These are phyloP conservation scores for Fragilaria crotonensis DNA, from an alignment of 108 stramenopile genomes.

Conservation along the genomic window DNA sequence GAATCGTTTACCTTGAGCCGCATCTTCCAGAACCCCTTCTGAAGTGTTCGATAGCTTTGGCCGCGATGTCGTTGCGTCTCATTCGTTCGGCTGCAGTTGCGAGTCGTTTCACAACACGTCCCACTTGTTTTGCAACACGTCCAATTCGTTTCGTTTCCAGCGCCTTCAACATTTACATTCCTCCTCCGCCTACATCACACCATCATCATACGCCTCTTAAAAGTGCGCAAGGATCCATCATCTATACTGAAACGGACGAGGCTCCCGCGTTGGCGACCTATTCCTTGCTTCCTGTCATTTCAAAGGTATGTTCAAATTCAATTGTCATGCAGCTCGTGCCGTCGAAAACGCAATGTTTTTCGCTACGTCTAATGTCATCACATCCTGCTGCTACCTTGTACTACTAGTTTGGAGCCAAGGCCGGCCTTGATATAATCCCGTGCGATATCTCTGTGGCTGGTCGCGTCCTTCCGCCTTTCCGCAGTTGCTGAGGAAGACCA, in stretches of 20 bases:
- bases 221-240: constrained; percentile 61
- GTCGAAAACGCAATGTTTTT: background rate
- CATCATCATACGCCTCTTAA: constrained; percentile 58
- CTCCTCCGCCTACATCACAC: constrained; percentile 76
- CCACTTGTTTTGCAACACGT: too few relatives aligned
- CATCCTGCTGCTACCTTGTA: background rate
- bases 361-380: background rate
- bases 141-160: too few relatives aligned
- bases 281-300: constrained; percentile 73
- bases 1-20: too few relatives aligned
- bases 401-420: constrained; percentile 52
- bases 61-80: background rate
- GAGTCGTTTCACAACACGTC: background rate
- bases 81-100: background rate
- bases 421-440: constrained; percentile 72
- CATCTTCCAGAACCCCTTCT: too few relatives aligned
- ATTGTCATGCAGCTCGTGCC: too few relatives aligned
- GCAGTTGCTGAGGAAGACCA: constrained; percentile 66
- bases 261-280: constrained; percentile 91
- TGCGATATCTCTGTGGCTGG: constrained; percentile 82
- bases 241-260: constrained; percentile 91
- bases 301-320: constrained; percentile 46
- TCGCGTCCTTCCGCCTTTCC: constrained; percentile 82
- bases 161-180: constrained; percentile 17
- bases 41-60: too few relatives aligned